phyloP scores from a whole-genome alignment of 306 rosid genomes.

The Astragalus glycyphyllos region DNA sequence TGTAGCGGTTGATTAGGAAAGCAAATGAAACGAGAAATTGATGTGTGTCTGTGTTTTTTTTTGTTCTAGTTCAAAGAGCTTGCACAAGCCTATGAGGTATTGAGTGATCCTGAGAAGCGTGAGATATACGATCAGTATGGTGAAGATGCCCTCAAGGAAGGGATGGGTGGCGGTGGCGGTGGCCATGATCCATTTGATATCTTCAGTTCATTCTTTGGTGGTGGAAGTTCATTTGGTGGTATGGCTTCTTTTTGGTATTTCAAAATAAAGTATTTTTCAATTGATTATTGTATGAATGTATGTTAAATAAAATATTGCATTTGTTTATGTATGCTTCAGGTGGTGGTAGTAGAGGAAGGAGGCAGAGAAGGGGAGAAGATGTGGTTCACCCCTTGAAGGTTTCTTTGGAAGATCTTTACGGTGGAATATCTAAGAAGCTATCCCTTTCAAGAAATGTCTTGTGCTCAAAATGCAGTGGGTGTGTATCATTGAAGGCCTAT shows the following conservation, averaged over 20 bases:
- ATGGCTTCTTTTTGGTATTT: neutral
- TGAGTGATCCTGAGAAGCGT: slow-evolving; percentile 89
- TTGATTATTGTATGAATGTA: neutral
- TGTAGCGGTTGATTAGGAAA: no score
- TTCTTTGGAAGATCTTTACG: slow-evolving; percentile 79
- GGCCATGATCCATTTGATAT: slow-evolving; percentile 87
- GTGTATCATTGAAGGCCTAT: slow-evolving; percentile 19
- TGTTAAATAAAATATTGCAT: neutral
- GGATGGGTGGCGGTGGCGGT: slow-evolving; percentile 70
- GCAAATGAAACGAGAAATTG: no score
- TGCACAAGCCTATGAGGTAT: slow-evolving; percentile 86
- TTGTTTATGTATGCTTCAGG: slow-evolving; percentile 45
- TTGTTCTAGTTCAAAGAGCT: slow-evolving; percentile 76
- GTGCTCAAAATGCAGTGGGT: slow-evolving; percentile 89
- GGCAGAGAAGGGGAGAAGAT: slow-evolving; percentile 86
- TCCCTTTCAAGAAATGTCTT: slow-evolving; percentile 73
- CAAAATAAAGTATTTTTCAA: neutral
- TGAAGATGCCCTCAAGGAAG: slow-evolving; percentile 93
- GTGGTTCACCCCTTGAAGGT: slow-evolving; percentile 81
- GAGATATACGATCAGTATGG: slow-evolving; percentile 86
- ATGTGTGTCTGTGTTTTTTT: neutral
- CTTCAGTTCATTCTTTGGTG: slow-evolving; percentile 78
- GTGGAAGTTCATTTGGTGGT: slow-evolving; percentile 55
- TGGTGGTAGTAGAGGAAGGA: slow-evolving; percentile 75
- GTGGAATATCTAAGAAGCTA: slow-evolving; percentile 78